phyloP scores from a whole-genome alignment of 768 basidiomycete species.

The Termitomyces titanicus region DNA sequence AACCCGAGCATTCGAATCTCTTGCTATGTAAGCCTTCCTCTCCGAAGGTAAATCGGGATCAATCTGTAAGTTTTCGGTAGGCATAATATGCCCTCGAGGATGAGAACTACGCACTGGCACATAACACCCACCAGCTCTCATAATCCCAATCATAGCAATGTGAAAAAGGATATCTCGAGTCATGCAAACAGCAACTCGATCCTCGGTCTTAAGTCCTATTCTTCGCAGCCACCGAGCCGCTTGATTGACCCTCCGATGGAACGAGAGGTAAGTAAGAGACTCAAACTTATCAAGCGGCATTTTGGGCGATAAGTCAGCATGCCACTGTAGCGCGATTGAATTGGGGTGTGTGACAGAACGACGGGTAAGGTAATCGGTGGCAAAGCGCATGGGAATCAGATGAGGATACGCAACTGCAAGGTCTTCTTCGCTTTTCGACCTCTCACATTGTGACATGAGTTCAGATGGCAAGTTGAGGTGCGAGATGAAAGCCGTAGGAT shows the following conservation, averaged over 20 bases:
- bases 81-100: not conserved
- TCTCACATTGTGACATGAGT: conserved; percentile 24
- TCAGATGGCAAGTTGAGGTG: conserved; percentile 15
- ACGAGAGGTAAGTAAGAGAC: conserved; percentile 31
- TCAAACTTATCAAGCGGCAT: conserved; percentile 15
- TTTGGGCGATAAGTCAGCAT: conserved; percentile 23
- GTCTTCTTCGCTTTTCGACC: conserved; percentile 17
- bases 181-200: conserved; percentile 44
- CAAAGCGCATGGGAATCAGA: conserved; percentile 17
- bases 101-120: conserved; percentile 37
- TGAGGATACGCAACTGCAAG: conserved; percentile 22
- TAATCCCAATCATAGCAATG: conserved; percentile 36
- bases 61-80: conserved; percentile 28
- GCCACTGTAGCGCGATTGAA: conserved; percentile 26
- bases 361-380: conserved; percentile 26
- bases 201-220: conserved; percentile 31
- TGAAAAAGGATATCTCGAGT: conserved; percentile 39
- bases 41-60: conserved; percentile 46
- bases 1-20: conserved; percentile 37
- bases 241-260: conserved; percentile 34
- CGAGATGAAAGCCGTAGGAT: conserved; percentile 12
- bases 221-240: conserved; percentile 38
- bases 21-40: conserved; percentile 41
- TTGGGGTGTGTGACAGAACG: conserved; percentile 22
- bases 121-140: conserved; percentile 49